Evolutionary conservation across 2,329 filamentous ascomycete species (phyloP), one percentile per base, ranked within the genome.

Genomic region (Aspergillus tamarii): DNA sequence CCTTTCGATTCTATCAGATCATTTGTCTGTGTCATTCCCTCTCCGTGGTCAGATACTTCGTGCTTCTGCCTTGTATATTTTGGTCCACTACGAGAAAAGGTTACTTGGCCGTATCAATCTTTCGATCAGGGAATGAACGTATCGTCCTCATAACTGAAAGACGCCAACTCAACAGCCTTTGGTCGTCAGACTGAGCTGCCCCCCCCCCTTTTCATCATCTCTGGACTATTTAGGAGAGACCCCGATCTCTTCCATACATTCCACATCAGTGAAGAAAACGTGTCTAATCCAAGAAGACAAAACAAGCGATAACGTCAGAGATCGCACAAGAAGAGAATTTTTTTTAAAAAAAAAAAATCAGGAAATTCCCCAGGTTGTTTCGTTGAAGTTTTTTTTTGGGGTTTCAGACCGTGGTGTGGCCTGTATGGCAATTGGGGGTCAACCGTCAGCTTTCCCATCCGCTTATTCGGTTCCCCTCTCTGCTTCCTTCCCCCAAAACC

Each of bases 21-120:
- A 72, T 72, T 63, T 65, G 56, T 69, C 21, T 71, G 69, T 66
- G 71, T 75, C 70, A 67, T 70, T 73, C 69, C 73, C 73, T 76
- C 63, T 65, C 62, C 57, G 63, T 65, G 63, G 59, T 66, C 68
- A 61, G 66, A 67, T 67, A 64, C 41, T 53, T 56, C 61, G 54
- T 63, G 57, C 63, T 57, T 56, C 59, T 59, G 50, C 57, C 43
- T 64, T 61, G 48, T 59, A 30, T 36, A 36, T 59, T 55, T 61
- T 43, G 58, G 61, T 58, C 46, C 54, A 56, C 48, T 59, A 59
- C 56, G 57, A 64, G 48, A 63, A 53, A 59, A 54, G 36, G 23
- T 30, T 52, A 52, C 23, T n/a, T 36, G 3, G 48, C 39, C 26
- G 57, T 54, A 50, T 45, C 39, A 54, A 55, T 55, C 52, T 55